Percentiles rank a stretch among this genome's conserved stretches.
phyloP scores from a whole-genome alignment of 176 grass and related monocot genomes.

The Neostapfia colusana region DNA sequence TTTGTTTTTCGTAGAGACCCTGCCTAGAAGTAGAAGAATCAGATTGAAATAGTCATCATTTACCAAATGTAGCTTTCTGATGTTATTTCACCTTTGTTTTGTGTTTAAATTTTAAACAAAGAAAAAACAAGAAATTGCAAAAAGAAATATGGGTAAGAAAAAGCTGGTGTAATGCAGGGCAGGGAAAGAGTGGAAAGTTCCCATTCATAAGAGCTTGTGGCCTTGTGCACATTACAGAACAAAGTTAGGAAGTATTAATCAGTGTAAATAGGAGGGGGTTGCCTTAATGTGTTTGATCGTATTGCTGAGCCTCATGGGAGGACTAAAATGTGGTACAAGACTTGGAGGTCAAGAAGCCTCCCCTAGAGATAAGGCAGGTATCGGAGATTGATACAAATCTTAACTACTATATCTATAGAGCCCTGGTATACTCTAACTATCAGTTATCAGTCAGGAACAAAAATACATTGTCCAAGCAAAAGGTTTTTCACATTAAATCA shows the following conservation, averaged over 20 bases:
- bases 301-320: no score
- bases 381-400: not conserved
- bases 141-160: not conserved
- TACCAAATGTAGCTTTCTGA: not conserved
- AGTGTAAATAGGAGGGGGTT: no score
- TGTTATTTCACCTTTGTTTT: slow-evolving; percentile 1
- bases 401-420: not conserved
- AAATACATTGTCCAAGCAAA: slow-evolving; percentile 1
- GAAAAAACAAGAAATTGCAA: not conserved
- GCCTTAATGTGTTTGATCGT: no score
- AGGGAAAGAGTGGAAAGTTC: not conserved
- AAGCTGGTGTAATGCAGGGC: not conserved
- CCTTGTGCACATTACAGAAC: not conserved
- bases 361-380: not conserved
- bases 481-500: not conserved
- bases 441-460: not conserved
- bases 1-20: slow-evolving; percentile 49
- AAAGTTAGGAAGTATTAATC: not conserved
- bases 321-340: no score
- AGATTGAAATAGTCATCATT: slow-evolving; percentile 19
- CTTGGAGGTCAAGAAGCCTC: not conserved
- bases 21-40: slow-evolving; percentile 67
- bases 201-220: no score
- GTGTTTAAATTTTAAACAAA: not conserved
- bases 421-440: no score